Evolutionary conservation across 176 grass and related monocot genomes (phyloP), one percentile per base, ranked within the genome.

Genomic region (Cenchrus purpureus): DNA sequence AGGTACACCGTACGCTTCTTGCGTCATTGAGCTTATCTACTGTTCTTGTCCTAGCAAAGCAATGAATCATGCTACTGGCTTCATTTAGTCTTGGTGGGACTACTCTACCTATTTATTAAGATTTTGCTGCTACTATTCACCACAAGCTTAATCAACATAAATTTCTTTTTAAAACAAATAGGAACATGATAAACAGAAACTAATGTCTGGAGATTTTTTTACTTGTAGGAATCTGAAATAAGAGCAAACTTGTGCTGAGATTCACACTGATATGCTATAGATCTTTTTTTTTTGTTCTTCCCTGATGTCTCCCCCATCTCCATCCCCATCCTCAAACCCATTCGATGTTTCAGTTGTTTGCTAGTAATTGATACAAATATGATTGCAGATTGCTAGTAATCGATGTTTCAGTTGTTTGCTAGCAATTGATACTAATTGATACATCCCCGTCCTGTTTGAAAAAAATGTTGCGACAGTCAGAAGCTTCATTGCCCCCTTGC

Each of bases 1-100:
- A 79, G 89, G 89, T 90, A 90, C 12, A 22, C 12, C 51, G 89
- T 90, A 90, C 12, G 16, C 12, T 59, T 37, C 14, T 73, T 59
- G 7, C 54, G 51, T 79, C 4, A 44, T 50, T 70, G 54, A 62
- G 69, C 54, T 81, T 20, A 48, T 8, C 19, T 63, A 10, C 31
- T 49, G 25, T 40, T 31, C 34, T 81, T 88, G 8, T 55, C 32
- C 7, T 10, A 46, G 17, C 25, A 42, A 83, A 7, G 15, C 25
- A 42, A 58, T n/a, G 8, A 73, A 84, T 58, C 56, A 73, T 49
- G n/a, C 15, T 49, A 13, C 55, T 88, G 34, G 13, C 22, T 83
- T 57, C 3, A 58, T 20, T 83, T 50, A 68, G 78, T 82, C 9
- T 65, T 34, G 77, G 55, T 86, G 64, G 12, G 67, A 54, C 43